These are phyloP conservation scores for Geranium rotundifolium DNA, from an alignment of 345 rosid genomes.

Conservation along the genomic window DNA sequence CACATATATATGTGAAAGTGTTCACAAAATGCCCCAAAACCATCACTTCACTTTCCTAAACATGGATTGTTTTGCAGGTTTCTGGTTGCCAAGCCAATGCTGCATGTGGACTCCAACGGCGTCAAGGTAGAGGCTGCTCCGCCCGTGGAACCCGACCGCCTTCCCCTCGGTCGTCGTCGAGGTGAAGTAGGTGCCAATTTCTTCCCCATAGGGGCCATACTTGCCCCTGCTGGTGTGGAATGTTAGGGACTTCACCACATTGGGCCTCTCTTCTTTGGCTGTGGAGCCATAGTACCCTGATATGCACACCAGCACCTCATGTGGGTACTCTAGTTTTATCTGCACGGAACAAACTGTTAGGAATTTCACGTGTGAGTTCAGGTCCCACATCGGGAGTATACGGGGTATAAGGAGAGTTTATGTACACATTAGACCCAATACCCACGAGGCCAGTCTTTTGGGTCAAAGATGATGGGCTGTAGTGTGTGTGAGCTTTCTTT, in stretches of 20 bases:
- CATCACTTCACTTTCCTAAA: slow-evolving; percentile 15
- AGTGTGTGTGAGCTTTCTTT: too few relatives aligned
- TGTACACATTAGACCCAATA: too few relatives aligned
- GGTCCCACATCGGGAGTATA: too few relatives aligned
- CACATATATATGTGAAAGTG: too few relatives aligned
- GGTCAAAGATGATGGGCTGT: too few relatives aligned
- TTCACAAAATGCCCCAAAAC: too few relatives aligned
- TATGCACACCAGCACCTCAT: slow-evolving; percentile 58
- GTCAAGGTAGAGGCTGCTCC: slow-evolving; percentile 57
- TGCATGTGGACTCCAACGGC: slow-evolving; percentile 90
- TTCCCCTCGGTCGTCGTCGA: slow-evolving; percentile 73
- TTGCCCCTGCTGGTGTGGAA: slow-evolving; percentile 66
- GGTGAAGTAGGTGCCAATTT: slow-evolving; percentile 66
- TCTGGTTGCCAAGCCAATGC: slow-evolving; percentile 68
- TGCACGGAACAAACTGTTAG: slow-evolving; percentile 12
- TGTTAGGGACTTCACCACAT: slow-evolving; percentile 55
- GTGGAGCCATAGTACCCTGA: slow-evolving; percentile 60
- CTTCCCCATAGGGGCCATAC: slow-evolving; percentile 85
- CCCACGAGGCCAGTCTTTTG: too few relatives aligned
- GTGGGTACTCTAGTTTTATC: slow-evolving; percentile 66
- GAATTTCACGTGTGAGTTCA: too few relatives aligned
- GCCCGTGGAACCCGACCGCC: slow-evolving; percentile 83
- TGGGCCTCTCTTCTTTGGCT: slow-evolving; percentile 29
- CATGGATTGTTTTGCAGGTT: slow-evolving; percentile 27
- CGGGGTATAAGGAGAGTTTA: too few relatives aligned